Base-by-base conservation (phyloP, 139 green algal genomes). In the Spirogloea muscicola region DNA sequence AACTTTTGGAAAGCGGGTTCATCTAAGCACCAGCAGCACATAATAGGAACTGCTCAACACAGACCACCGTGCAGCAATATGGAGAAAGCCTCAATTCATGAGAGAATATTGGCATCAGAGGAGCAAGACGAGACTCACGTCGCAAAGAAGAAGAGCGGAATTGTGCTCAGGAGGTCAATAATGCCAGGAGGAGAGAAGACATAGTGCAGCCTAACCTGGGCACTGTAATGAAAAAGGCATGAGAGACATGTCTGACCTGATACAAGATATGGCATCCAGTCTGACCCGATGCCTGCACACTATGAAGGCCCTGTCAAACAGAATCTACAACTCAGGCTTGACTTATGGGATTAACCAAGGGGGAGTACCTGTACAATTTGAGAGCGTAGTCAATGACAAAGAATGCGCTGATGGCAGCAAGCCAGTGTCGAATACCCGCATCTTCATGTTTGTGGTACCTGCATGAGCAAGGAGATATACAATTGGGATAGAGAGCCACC, bases 101-200 rank as follows among this genome's bases (percentile, higher is more conserved):
- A n/a, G n/a, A n/a, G n/a, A n/a, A n/a, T n/a, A n/a, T n/a, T n/a
- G n/a, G n/a, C n/a, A n/a, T n/a, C n/a, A n/a, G n/a, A n/a, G n/a
- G n/a, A n/a, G n/a, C n/a, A n/a, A n/a, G n/a, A n/a, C n/a, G 43
- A 51, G 43, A 51, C 43, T 51, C 43, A 51, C 43, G 13, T 51
- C 10, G 10, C 10, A 51, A 51, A 25, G 27, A 68, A 68, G 59
- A 68, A 27, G 59, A 68, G 29, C 6, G 59, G 59, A 41, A 68
- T 6, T 31, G 27, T 58, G 59, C 59, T 68, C 3, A 68, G 13
- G 18, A 68, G 9, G 48, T 68, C 59, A 18, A 68, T 43, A 36
- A 68, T 7, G 59, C 59, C 59, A 31, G n/a, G 4, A 4, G 33
- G n/a, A 34, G 59, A 68, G 59, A 68, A 43, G 9, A 68, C n/a